A percentile compares a stretch with the other conserved stretches of the same genome.
phyloP scores from a whole-genome alignment of 305 asterid species.

The Solanum hybrid region DNA sequence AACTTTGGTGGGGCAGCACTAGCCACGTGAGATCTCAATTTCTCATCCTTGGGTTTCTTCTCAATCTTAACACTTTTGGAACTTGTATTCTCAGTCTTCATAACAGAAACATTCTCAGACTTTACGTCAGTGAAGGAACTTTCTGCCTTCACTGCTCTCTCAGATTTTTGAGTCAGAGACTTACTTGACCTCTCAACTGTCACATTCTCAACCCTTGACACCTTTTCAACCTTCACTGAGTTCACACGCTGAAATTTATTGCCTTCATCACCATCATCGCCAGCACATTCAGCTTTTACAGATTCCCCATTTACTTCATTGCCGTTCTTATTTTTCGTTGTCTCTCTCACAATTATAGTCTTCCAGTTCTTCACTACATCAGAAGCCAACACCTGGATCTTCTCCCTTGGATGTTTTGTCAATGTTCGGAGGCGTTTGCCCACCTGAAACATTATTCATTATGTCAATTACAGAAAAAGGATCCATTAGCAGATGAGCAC shows the following conservation, averaged over 20 bases:
- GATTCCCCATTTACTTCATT: constrained; percentile 19
- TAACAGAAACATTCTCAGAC: constrained; percentile 23
- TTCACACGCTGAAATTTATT: constrained; percentile 21
- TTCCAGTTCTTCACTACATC: constrained; percentile 84
- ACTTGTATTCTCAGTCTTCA: constrained; percentile 17
- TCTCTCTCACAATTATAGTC: constrained; percentile 59
- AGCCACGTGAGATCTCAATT: constrained; percentile 19
- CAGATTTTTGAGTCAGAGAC: constrained; percentile 14
- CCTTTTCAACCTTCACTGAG: constrained; percentile 42
- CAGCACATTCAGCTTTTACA: constrained; percentile 9
- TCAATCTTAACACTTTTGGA: constrained; percentile 24
- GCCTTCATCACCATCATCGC: constrained; percentile 8
- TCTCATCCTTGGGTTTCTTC: constrained; percentile 33
- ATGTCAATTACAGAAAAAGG: not conserved
- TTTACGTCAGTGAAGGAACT: constrained; percentile 23
- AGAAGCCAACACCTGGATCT: constrained; percentile 67
- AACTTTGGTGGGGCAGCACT: constrained; percentile 54
- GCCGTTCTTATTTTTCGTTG: constrained; percentile 42
- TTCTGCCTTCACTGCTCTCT: constrained; percentile 23
- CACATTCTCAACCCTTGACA: constrained; percentile 21
- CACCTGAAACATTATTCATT: constrained; percentile 36
- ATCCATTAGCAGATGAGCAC: not conserved
- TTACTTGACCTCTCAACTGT: constrained; percentile 31
- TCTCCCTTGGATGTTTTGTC: constrained; percentile 70
- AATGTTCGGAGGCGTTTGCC: constrained; percentile 82